A percentile compares a stretch with the other conserved stretches of the same genome.
Conservation (phyloP, 257 asterid species). For the Echium plantagineum region DNA sequence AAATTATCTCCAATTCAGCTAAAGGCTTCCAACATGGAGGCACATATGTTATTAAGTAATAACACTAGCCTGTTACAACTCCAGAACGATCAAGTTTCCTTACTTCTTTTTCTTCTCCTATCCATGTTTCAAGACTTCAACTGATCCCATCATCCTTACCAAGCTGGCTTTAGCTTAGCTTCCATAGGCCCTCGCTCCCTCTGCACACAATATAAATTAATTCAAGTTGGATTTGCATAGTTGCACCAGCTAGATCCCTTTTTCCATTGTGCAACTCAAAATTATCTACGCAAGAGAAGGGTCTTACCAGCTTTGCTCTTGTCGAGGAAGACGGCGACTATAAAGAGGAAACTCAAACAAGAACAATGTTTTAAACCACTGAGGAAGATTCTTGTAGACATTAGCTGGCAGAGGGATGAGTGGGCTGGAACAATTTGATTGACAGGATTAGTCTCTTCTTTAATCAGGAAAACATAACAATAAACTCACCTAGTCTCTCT, state of each 20-base stretch:
- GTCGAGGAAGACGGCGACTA: constrained; percentile 61
- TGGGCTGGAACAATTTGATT: constrained; percentile 55
- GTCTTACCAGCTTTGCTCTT: constrained; percentile 52
- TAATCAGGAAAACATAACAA: constrained; percentile 1
- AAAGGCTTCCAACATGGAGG: no score
- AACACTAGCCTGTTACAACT: no score
- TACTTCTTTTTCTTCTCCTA: not conserved
- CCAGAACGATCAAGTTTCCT: no score
- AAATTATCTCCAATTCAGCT: no score
- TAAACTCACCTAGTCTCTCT: constrained; percentile 64
- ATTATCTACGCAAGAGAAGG: not conserved
- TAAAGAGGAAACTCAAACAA: constrained; percentile 84
- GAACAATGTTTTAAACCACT: constrained; percentile 56
- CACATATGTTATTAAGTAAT: no score
- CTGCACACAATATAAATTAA: no score
- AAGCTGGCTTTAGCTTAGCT: not conserved
- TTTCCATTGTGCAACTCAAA: no score
- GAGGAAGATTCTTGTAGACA: constrained; percentile 57
- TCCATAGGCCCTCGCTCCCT: no score
- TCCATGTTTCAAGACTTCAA: not conserved
- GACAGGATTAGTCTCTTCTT: not conserved
- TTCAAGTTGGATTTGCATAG: no score
- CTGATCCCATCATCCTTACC: not conserved
- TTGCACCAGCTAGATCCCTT: no score
- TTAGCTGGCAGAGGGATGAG: constrained; percentile 79